phyloP scores from a whole-genome alignment of 2,329 filamentous ascomycete genomes.

The Cladosporium sp. region DNA sequence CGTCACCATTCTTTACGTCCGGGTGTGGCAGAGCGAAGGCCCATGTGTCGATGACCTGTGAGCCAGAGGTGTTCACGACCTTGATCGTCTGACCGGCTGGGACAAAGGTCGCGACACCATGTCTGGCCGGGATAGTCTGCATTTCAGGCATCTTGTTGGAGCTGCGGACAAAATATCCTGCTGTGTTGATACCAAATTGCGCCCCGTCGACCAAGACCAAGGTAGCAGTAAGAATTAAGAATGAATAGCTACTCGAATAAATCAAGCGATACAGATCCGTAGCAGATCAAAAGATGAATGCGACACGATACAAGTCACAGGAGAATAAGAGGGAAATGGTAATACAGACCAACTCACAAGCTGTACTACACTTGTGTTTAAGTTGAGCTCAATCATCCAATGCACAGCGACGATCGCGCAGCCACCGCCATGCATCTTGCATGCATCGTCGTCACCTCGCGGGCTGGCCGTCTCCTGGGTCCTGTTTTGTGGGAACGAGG shows the following conservation, averaged over 20 bases:
- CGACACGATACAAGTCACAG: neutral
- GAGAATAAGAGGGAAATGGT: neutral
- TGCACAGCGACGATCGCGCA: constrained; percentile 1
- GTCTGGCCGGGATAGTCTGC: constrained; percentile 46
- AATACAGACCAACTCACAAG: neutral
- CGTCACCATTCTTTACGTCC: constrained; percentile 27
- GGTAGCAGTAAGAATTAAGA: neutral
- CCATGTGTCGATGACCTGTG: constrained; percentile 48
- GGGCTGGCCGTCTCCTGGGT: neutral
- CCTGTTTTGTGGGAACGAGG: neutral
- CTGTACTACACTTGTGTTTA: neutral
- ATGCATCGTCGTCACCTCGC: constrained; percentile 4
- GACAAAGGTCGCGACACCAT: constrained; percentile 49
- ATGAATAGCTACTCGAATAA: neutral
- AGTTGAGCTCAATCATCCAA: neutral
- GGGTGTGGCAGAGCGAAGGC: constrained; percentile 46
- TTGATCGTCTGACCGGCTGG: constrained; percentile 46
- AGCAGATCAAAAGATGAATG: neutral
- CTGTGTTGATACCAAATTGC: too few species aligned
- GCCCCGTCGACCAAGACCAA: too few species aligned
- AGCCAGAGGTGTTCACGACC: constrained; percentile 49
- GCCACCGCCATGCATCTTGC: constrained; percentile 1
- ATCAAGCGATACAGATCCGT: neutral
- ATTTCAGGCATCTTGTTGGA: constrained; percentile 8
- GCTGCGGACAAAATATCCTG: too few species aligned